These are phyloP conservation scores for Phytophthora parvispora DNA, from an alignment of 352 stramenopile genomes.

Conservation along the genomic window DNA sequence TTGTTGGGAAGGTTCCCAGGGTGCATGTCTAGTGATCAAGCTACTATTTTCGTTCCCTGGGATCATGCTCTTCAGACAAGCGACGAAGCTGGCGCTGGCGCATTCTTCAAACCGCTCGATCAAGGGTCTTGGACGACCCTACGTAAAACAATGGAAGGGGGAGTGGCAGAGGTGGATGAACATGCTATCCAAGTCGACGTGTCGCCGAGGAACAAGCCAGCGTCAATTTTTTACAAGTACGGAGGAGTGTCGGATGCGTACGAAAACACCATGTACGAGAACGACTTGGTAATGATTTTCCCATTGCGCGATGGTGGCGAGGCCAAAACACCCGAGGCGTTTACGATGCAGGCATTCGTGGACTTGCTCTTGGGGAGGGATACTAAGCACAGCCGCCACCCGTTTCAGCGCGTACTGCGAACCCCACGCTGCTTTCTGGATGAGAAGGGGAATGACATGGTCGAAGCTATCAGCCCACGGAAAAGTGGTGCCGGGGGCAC, in stretches of 20 bases:
- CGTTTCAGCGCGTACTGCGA: slow-evolving; percentile 67
- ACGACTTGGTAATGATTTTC: slow-evolving; percentile 85
- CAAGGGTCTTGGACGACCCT: not conserved
- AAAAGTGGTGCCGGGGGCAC: slow-evolving; percentile 44
- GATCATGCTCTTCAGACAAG: slow-evolving; percentile 3
- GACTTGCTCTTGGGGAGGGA: slow-evolving; percentile 64
- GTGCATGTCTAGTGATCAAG: not conserved
- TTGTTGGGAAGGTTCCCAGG: not conserved
- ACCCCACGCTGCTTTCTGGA: slow-evolving; percentile 72
- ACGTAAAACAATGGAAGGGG: slow-evolving; percentile 10
- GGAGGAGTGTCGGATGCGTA: slow-evolving; percentile 26
- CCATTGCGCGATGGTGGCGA: slow-evolving; percentile 62
- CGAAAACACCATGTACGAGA: slow-evolving; percentile 68
- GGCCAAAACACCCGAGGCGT: slow-evolving; percentile 59
- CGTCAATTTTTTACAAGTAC: slow-evolving; percentile 38
- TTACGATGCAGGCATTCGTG: slow-evolving; percentile 66
- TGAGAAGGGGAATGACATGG: slow-evolving; percentile 52
- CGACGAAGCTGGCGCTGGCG: not conserved
- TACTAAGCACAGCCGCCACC: slow-evolving; percentile 37
- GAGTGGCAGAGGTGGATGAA: slow-evolving; percentile 14
- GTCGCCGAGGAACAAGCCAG: slow-evolving; percentile 27
- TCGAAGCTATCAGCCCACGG: slow-evolving; percentile 26
- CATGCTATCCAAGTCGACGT: slow-evolving; percentile 47
- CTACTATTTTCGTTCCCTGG: slow-evolving; percentile 31
- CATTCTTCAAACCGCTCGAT: slow-evolving; percentile 23